These are phyloP conservation scores for Aspergillus sp. DNA, from an alignment of 2,329 filamentous ascomycete genomes.

Conservation along the genomic window DNA sequence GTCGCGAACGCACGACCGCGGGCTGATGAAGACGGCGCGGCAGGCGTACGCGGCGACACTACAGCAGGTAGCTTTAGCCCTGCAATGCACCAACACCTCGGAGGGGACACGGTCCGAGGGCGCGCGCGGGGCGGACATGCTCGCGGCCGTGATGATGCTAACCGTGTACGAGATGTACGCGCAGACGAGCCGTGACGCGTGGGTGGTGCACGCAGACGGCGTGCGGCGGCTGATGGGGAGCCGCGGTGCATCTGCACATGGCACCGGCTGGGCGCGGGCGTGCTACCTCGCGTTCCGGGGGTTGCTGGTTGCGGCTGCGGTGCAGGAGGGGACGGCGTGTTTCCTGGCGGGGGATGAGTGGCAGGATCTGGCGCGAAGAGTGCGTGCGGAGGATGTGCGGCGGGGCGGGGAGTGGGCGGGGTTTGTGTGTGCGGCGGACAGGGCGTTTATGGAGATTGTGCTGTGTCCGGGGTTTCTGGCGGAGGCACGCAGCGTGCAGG, in stretches of 20 bases:
- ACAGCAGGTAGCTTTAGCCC: slow-evolving; percentile 24
- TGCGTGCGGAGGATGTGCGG: slow-evolving; percentile 23
- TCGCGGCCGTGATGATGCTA: slow-evolving; percentile 36
- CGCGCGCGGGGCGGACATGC: slow-evolving; percentile 17
- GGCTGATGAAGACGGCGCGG: slow-evolving; percentile 21
- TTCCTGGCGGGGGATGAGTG: slow-evolving; percentile 35
- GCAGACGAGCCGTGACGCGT: slow-evolving; percentile 33
- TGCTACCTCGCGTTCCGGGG: slow-evolving; percentile 38
- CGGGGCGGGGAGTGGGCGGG: slow-evolving; percentile 20
- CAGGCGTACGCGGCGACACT: slow-evolving; percentile 33
- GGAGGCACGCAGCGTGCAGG: slow-evolving; percentile 15
- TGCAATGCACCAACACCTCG: slow-evolving; percentile 24
- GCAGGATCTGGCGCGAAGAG: slow-evolving; percentile 23
- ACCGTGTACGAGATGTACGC: slow-evolving; percentile 41
- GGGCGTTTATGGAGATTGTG: slow-evolving; percentile 24
- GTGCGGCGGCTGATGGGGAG: slow-evolving; percentile 34
- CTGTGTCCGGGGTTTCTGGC: slow-evolving; percentile 25
- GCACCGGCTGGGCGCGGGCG: slow-evolving; percentile 29
- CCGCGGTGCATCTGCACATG: slow-evolving; percentile 29
- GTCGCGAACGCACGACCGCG: slow-evolving; percentile 20
- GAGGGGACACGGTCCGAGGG: too few species aligned
- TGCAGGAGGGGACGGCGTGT: slow-evolving; percentile 31
- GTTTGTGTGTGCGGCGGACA: slow-evolving; percentile 22
- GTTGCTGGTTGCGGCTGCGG: slow-evolving; percentile 34
- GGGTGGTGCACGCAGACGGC: slow-evolving; percentile 37